These are phyloP conservation scores for Chytriomyces sp. DNA, from an alignment of 192 early-diverging fungal genomes.

Conservation along the genomic window DNA sequence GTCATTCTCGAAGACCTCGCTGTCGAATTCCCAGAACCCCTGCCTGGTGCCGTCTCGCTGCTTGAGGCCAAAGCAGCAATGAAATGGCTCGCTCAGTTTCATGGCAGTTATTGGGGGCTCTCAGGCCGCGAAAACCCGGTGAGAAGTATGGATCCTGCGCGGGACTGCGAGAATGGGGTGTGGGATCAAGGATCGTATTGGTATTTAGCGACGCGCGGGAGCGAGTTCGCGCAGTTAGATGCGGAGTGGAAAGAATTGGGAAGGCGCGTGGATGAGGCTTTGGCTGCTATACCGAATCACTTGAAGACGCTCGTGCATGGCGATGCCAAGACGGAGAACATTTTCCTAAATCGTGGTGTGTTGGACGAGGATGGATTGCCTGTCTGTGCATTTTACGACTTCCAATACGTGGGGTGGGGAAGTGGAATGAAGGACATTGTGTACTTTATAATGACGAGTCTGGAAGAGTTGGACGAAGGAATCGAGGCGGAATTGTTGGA, in stretches of 20 bases:
- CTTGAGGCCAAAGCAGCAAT: neutral
- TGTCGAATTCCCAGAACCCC: neutral
- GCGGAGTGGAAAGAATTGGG: neutral
- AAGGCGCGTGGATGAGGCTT: neutral
- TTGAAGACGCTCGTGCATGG: neutral
- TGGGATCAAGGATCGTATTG: constrained; percentile 12
- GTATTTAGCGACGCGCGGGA: neutral
- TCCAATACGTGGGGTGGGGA: constrained; percentile 8
- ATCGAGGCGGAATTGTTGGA: constrained; percentile 2
- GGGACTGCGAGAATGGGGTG: neutral
- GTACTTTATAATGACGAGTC: neutral
- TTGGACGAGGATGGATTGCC: neutral
- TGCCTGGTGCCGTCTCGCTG: neutral
- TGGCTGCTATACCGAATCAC: neutral
- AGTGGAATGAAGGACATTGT: constrained; percentile 11
- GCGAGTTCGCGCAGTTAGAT: neutral
- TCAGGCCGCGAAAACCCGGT: neutral
- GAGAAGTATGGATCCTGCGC: no score
- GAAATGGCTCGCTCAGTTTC: constrained; percentile 5
- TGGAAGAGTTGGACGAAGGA: neutral
- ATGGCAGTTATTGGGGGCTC: neutral
- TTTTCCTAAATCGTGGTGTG: neutral
- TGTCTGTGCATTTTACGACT: neutral
- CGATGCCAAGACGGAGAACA: constrained; percentile 10
- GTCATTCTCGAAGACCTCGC: constrained; percentile 1